Conservation (phyloP, 73 alveolate genomes). For the Tetrahymena thermophila region DNA sequence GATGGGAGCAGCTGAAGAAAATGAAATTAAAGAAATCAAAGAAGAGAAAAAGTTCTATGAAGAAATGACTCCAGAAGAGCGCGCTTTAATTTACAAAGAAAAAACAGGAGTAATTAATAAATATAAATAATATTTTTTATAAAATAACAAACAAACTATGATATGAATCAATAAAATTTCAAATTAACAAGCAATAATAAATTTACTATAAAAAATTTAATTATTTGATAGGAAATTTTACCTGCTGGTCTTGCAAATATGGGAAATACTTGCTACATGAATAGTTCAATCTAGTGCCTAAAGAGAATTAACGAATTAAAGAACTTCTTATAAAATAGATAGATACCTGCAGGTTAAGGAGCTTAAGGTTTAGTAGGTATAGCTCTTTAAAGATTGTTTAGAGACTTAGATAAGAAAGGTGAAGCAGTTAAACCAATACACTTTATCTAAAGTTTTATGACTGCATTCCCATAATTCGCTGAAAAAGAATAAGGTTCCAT, state of each 20-base stretch:
- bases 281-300: constrained; percentile 83
- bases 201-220: background rate
- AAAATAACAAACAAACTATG: background rate
- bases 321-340: constrained; percentile 55
- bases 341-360: constrained; percentile 64
- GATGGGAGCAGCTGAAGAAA: constrained; percentile 92
- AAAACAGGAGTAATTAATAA: constrained; percentile 77
- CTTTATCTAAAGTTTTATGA: constrained; percentile 64
- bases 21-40: constrained; percentile 46
- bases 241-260: constrained; percentile 89
- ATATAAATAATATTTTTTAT: background rate
- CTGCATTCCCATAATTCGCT: constrained; percentile 84
- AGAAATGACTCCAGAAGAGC: constrained; percentile 92
- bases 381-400: constrained; percentile 11
- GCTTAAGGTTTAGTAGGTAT: constrained; percentile 8
- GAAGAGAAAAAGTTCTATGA: constrained; percentile 72
- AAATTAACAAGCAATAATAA: background rate
- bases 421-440: constrained; percentile 10
- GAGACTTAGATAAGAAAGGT: constrained; percentile 22
- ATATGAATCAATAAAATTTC: background rate
- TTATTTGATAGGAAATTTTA: constrained; percentile 18
- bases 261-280: constrained; percentile 98
- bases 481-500: constrained; percentile 78
- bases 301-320: constrained; percentile 88
- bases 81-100: constrained; percentile 79